These are phyloP conservation scores for Pseudopithomyces maydicus DNA, from an alignment of 2,329 filamentous ascomycete species.

Conservation along the genomic window DNA sequence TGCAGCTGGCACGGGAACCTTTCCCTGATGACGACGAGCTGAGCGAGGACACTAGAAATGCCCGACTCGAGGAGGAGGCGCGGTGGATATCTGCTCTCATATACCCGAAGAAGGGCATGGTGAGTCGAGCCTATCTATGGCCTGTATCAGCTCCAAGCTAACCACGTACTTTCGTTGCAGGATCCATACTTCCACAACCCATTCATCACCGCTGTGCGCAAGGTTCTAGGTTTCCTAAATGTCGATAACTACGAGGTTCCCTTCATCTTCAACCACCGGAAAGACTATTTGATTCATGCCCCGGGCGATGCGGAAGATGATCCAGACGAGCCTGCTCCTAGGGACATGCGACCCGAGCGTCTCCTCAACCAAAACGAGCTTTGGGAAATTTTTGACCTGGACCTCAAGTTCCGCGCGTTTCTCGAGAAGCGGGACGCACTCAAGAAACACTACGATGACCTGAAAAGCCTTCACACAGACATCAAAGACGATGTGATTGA, in stretches of 20 bases:
- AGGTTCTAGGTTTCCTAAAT: conserved; percentile 94
- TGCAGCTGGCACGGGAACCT: conserved; percentile 86
- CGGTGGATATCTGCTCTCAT: conserved; percentile 90
- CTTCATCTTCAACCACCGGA: conserved; percentile 97
- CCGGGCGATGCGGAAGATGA: conserved; percentile 68
- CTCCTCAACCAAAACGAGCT: conserved; percentile 90
- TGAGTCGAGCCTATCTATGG: neutral
- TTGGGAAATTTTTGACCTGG: conserved; percentile 92
- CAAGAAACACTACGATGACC: conserved; percentile 75
- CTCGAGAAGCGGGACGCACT: conserved; percentile 90
- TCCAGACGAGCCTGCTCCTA: conserved; percentile 71
- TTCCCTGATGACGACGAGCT: conserved; percentile 83
- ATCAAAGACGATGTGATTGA: conserved; percentile 78
- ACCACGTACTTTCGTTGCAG: neutral
- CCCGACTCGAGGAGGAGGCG: conserved; percentile 76
- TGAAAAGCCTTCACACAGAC: conserved; percentile 63
- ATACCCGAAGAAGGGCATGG: conserved; percentile 81
- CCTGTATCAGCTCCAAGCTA: neutral
- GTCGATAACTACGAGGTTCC: conserved; percentile 94
- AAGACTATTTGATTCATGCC: conserved; percentile 94
- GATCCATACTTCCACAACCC: conserved; percentile 74
- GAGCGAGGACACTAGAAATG: conserved; percentile 72
- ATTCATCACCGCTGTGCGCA: conserved; percentile 85
- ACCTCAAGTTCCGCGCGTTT: conserved; percentile 92
- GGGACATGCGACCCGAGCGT: conserved; percentile 79